A percentile compares a stretch with the other conserved stretches of the same genome.
phyloP scores from a whole-genome alignment of 2,329 filamentous ascomycete genomes.

The Arthrobotrys entomopaga region DNA sequence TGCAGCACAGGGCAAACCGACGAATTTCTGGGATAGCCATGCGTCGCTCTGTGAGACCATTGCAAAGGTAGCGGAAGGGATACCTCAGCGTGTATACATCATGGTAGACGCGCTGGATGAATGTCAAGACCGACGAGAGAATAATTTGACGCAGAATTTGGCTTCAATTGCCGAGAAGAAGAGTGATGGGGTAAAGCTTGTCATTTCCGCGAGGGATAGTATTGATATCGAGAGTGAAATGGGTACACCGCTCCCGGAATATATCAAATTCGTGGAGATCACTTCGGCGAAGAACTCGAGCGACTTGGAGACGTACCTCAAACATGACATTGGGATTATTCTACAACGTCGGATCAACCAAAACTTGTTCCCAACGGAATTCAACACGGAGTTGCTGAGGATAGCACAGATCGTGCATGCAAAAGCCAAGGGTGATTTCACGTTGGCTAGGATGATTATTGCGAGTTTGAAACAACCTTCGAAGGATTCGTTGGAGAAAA shows the following conservation, averaged over 20 bases:
- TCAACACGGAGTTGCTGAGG: constrained; percentile 16
- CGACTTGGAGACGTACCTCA: constrained; percentile 24
- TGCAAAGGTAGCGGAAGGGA: constrained; percentile 3
- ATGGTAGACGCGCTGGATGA: constrained; percentile 44
- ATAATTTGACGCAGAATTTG: constrained; percentile 5
- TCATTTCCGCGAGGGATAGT: constrained; percentile 28
- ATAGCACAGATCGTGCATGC: constrained; percentile 32
- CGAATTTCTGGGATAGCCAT: neutral
- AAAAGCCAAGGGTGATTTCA: constrained; percentile 48
- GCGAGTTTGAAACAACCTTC: constrained; percentile 39
- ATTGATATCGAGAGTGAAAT: constrained; percentile 27
- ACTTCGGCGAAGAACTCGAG: constrained; percentile 34
- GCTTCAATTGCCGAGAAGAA: neutral
- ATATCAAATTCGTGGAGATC: constrained; percentile 27
- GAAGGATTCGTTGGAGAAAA: constrained; percentile 30
- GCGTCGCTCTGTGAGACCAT: constrained; percentile 12
- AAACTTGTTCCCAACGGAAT: neutral
- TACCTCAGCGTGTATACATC: constrained; percentile 18
- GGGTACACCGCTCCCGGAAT: neutral
- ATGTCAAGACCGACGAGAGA: constrained; percentile 31
- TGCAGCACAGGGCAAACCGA: neutral
- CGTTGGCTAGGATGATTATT: constrained; percentile 37
- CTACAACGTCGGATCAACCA: constrained; percentile 21
- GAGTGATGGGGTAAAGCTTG: constrained; percentile 15
- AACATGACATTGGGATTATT: constrained; percentile 11